These are phyloP conservation scores for Dryas drummondii DNA, from an alignment of 306 rosid species.

Conservation along the genomic window DNA sequence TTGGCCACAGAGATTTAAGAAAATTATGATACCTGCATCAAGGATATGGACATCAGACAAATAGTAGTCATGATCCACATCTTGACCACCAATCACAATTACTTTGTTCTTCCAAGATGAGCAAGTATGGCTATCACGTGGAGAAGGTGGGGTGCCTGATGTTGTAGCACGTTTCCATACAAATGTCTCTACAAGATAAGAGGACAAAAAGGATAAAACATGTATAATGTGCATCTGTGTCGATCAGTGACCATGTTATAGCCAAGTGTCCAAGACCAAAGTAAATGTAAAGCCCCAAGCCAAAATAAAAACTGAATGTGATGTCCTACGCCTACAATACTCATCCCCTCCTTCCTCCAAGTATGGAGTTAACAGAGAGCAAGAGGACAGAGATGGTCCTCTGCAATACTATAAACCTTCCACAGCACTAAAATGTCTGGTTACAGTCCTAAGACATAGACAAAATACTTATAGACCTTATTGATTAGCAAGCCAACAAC, in stretches of 20 bases:
- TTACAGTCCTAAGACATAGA: not conserved
- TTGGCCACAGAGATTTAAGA: not conserved
- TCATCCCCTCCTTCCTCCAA: not conserved
- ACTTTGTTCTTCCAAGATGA: slow-evolving; percentile 87
- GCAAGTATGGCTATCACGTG: slow-evolving; percentile 96
- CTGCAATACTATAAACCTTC: too few relatives aligned
- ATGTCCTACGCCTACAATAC: not conserved
- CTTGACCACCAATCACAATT: slow-evolving; percentile 94
- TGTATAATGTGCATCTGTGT: not conserved
- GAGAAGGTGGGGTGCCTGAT: slow-evolving; percentile 84
- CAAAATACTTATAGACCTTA: not conserved
- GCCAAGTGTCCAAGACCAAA: not conserved
- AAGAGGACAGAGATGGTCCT: too few relatives aligned
- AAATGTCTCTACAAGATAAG: slow-evolving; percentile 67
- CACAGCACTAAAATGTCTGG: too few relatives aligned
- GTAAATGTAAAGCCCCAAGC: not conserved
- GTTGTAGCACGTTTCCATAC: slow-evolving; percentile 83
- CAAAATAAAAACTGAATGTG: not conserved
- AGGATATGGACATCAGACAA: slow-evolving; percentile 94
- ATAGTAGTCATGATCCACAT: slow-evolving; percentile 68
- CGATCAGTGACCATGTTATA: not conserved
- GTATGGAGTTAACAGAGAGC: not conserved
- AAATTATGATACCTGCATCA: slow-evolving; percentile 63
- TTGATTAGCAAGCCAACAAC: slow-evolving; percentile 2
- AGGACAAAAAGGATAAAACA: slow-evolving; percentile 20